A percentile compares a stretch with the other conserved stretches of the same genome.
Conservation (phyloP, 1,284 basidiomycete genomes). For the Cutaneotrichosporon arboriforme region DNA sequence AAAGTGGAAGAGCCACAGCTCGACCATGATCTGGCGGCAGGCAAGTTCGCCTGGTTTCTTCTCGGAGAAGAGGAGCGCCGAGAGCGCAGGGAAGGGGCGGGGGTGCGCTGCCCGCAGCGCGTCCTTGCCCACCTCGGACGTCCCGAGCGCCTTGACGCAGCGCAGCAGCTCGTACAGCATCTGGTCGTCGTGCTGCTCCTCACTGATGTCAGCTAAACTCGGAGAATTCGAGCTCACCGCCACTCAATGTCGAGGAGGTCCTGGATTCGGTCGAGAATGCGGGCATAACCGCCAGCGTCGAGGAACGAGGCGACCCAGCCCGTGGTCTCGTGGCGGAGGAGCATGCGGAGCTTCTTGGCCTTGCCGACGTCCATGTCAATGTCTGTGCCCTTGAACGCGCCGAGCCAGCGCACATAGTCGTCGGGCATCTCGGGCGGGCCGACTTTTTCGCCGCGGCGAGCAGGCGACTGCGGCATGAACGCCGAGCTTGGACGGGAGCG, state of each 20-base stretch:
- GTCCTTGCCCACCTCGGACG: slow-evolving; percentile 59
- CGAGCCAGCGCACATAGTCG: slow-evolving; percentile 34
- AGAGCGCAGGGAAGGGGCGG: slow-evolving; percentile 75
- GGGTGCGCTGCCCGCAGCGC: slow-evolving; percentile 79
- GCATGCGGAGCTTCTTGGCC: slow-evolving; percentile 51
- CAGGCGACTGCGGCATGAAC: slow-evolving; percentile 5
- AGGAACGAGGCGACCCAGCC: slow-evolving; percentile 88
- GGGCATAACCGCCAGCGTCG: slow-evolving; percentile 73
- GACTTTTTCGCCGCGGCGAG: not conserved
- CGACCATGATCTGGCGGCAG: slow-evolving; percentile 82
- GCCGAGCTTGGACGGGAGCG: not conserved
- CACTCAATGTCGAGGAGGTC: slow-evolving; percentile 93
- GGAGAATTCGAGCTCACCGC: slow-evolving; percentile 59
- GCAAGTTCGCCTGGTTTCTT: slow-evolving; percentile 93
- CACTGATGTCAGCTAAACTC: slow-evolving; percentile 52
- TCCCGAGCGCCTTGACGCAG: slow-evolving; percentile 87
- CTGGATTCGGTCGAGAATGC: slow-evolving; percentile 75
- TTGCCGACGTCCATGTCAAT: slow-evolving; percentile 42
- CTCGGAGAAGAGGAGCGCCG: slow-evolving; percentile 83
- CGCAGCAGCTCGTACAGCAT: slow-evolving; percentile 85
- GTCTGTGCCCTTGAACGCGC: slow-evolving; percentile 34
- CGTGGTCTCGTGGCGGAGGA: slow-evolving; percentile 80
- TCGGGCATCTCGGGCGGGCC: slow-evolving; percentile 32
- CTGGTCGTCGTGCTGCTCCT: slow-evolving; percentile 96
- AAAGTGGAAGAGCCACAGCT: slow-evolving; percentile 73